Evolutionary conservation across 345 rosid genomes (phyloP), one percentile per base, ranked within the genome.

Genomic region (Crucihimalaya himalaica): DNA sequence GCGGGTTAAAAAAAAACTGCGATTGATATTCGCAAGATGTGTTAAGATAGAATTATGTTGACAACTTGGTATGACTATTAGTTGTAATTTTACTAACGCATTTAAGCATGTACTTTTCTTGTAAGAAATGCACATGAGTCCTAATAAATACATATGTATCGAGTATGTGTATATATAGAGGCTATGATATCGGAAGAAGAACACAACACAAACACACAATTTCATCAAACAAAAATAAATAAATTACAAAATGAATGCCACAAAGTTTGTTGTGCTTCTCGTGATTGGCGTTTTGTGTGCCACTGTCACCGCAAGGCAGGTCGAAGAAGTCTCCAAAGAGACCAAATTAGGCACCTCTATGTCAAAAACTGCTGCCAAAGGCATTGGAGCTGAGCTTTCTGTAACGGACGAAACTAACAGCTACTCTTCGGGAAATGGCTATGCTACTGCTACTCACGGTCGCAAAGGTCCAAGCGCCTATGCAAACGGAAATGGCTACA

Each of bases 391-490:
- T 13, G 18, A 2, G 9, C 63, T 57, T 57, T 0, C 8, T 32
- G 12, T 7, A 8, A 0, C 0, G 2, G 13, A 0, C 0, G 0
- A 0, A 0, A 18, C 9, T 2, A 0, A 4, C 0, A 16, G 2
- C 13, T 1, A 0, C 39, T 9, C 39, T 34, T 0, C 39, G 4
- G 13, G 5, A 0, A 3, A 0, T 8, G 0, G 5, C 42, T 18
- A 0, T 32, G 0, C 42, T 5, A 0, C 2, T 57, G 43, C 5
- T 57, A 0, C 8, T 16, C 0, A 1, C 0, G 3, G 25, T 56
- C 62, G 8, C 29, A 31, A 0, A 3, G 13, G 59, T n/a, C 37
- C 60, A 18, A 4, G 0, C 1, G 21, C 14, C 16, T 0, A 0
- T 31, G 6, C 23, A 29, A 1, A 0, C 39, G 39, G 21, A 55